Evolutionary conservation across 257 asterid genomes (phyloP), one percentile per base, ranked within the genome.

Genomic region (Salvia miltiorrhiza): DNA sequence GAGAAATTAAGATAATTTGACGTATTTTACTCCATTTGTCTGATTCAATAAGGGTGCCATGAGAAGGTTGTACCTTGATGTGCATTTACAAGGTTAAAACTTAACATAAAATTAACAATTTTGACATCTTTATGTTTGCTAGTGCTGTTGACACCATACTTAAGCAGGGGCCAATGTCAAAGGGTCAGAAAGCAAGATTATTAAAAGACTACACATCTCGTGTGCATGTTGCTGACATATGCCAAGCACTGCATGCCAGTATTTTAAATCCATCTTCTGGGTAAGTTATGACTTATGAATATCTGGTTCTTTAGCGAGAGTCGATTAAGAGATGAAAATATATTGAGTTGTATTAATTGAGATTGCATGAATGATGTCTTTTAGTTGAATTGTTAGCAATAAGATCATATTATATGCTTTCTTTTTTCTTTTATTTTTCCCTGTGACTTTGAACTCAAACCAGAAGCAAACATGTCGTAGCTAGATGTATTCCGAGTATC

Each of bases 111-210:
- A 32, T 21, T 56, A 23, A 41, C n/a, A 7, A 57, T 4, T 9
- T 13, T 14, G 28, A 3, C 49, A 35, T 49, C 23, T 40, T 33
- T 9, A 10, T 77, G 5, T 19, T 63, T 47, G 62, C 49, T 84
- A 93, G 98, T 84, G 98, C 98, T n/a, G 74, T 93, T 48, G 96
- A 85, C 77, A 88, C 97, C 69, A 75, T 93, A 61, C 81, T 87
- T 62, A 90, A 87, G 80, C 80, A 81, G 80, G 85, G 64, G 67
- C 71, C 88, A 33, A 84, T 78, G 55, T 85, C 98, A 3, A 74
- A 60, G 60, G 68, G 77, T 63, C 97, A 93, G 81, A 83, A 68
- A 65, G 76, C 35, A 70, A 85, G 98, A 82, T 70, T 77, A 17
- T 81, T 67, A 3, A 88, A 86, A 79, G 75, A 49, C 26, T 88